phyloP scores from a whole-genome alignment of 2,329 filamentous ascomycete species.

The Fusarium liriodendri region DNA sequence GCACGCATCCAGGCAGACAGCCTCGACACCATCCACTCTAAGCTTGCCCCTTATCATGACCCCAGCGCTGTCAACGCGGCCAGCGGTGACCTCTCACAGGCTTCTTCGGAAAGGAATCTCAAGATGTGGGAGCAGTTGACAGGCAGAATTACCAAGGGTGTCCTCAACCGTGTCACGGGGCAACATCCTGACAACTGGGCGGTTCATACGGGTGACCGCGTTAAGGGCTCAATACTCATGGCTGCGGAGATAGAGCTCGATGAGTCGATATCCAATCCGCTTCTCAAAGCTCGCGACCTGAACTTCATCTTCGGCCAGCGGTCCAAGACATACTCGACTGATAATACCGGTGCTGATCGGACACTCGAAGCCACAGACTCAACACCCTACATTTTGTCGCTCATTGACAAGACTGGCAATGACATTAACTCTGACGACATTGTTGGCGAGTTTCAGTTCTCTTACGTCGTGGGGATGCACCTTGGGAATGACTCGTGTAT shows the following conservation, averaged over 20 bases:
- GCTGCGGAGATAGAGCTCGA: slow-evolving; percentile 55
- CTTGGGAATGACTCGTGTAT: slow-evolving; percentile 69
- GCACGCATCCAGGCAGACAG: slow-evolving; percentile 57
- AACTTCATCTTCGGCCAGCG: slow-evolving; percentile 60
- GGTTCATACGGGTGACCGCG: slow-evolving; percentile 64
- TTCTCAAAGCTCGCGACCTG: slow-evolving; percentile 55
- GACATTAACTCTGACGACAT: slow-evolving; percentile 55
- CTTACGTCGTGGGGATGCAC: slow-evolving; percentile 67
- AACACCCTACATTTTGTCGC: slow-evolving; percentile 57
- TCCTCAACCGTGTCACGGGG: slow-evolving; percentile 62
- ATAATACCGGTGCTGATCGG: slow-evolving; percentile 50
- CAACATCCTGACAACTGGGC: slow-evolving; percentile 58
- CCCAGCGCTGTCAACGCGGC: slow-evolving; percentile 42
- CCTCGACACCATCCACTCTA: slow-evolving; percentile 52
- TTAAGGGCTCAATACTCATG: slow-evolving; percentile 56
- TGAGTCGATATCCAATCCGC: slow-evolving; percentile 48
- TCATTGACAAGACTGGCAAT: slow-evolving; percentile 47
- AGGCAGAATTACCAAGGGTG: slow-evolving; percentile 55
- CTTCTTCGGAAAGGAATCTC: slow-evolving; percentile 38
- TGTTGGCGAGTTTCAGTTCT: slow-evolving; percentile 70
- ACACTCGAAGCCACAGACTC: slow-evolving; percentile 61
- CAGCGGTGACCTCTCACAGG: slow-evolving; percentile 29
- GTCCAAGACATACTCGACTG: slow-evolving; percentile 55
- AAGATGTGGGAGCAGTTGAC: slow-evolving; percentile 66
- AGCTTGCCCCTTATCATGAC: slow-evolving; percentile 59